Evolutionary conservation across 1,139 yeast species (phyloP).

Genomic region (Casaregolazyma suthepensis): DNA sequence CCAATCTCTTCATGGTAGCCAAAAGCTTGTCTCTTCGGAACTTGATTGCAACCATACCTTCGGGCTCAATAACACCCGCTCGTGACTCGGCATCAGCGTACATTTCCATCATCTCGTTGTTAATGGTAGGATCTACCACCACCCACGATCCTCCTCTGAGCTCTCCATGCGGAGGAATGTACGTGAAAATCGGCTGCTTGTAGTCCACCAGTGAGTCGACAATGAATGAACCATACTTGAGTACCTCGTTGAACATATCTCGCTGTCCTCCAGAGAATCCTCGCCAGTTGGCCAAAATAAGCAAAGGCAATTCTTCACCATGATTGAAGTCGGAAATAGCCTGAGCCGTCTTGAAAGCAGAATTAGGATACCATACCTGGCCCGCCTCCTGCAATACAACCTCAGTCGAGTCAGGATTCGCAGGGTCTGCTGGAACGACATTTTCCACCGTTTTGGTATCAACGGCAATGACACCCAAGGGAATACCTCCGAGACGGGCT

Average conservation of each 20-base stretch:
- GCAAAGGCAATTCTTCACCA: constrained; percentile 95
- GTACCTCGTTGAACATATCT: constrained; percentile 97
- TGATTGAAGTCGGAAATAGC: constrained; percentile 95
- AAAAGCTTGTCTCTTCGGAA: constrained; percentile 88
- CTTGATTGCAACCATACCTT: constrained; percentile 98
- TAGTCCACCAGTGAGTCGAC: constrained; percentile 95
- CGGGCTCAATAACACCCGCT: constrained; percentile 98
- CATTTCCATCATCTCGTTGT: constrained; percentile 98
- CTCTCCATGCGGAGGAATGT: constrained; percentile 97
- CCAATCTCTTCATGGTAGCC: constrained; percentile 86
- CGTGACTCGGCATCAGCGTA: constrained; percentile 95
- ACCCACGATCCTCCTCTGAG: constrained; percentile 99
- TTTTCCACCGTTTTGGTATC: constrained; percentile 89
- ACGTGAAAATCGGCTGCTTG: constrained; percentile 93
- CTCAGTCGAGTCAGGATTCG: constrained; percentile 92
- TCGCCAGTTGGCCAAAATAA: constrained; percentile 99
- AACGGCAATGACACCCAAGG: constrained; percentile 95
- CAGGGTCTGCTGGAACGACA: constrained; percentile 94
- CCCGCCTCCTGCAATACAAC: constrained; percentile 90
- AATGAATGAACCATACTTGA: constrained; percentile 92
- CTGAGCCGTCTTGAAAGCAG: constrained; percentile 98
- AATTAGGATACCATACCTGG: constrained; percentile 99
- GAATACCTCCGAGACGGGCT: constrained; percentile 98
- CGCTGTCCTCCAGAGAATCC: constrained; percentile 99
- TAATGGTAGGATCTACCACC: constrained; percentile 97